Evolutionary conservation across 2,329 filamentous ascomycete species (phyloP).

Genomic region (Rhinocladiella mackenziei): DNA sequence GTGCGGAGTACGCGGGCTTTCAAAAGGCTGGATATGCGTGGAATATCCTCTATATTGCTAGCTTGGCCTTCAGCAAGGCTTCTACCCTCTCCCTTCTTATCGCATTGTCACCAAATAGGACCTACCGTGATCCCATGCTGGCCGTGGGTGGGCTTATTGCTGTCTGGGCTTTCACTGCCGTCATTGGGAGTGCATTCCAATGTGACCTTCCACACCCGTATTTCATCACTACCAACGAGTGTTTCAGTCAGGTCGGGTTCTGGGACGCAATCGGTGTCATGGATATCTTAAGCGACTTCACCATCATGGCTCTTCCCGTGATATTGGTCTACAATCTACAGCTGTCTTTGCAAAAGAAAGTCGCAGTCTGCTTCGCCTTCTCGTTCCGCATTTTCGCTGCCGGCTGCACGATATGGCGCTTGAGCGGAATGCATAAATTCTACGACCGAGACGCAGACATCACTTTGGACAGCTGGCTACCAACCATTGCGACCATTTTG

Average conservation of each 20-base stretch:
- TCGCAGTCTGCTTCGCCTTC: slow-evolving; percentile 23
- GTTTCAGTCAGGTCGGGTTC: slow-evolving; percentile 25
- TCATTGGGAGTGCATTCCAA: slow-evolving; percentile 27
- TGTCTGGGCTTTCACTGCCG: slow-evolving; percentile 21
- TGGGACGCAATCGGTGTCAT: slow-evolving; percentile 23
- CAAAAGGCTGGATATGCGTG: slow-evolving; percentile 27
- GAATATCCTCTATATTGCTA: slow-evolving; percentile 25
- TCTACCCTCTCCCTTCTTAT: slow-evolving; percentile 16
- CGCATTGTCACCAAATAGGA: slow-evolving; percentile 13
- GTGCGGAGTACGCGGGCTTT: slow-evolving; percentile 9
- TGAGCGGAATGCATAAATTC: slow-evolving; percentile 8
- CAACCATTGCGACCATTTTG: slow-evolving; percentile 15
- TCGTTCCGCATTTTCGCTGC: slow-evolving; percentile 12
- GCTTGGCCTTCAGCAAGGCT: slow-evolving; percentile 10
- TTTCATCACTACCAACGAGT: slow-evolving; percentile 18
- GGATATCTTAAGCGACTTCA: slow-evolving; percentile 27
- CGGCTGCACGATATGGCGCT: slow-evolving; percentile 15
- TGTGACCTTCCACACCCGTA: slow-evolving; percentile 22
- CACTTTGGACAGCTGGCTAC: slow-evolving; percentile 19
- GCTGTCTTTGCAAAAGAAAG: slow-evolving; percentile 22
- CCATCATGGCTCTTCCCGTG: slow-evolving; percentile 25
- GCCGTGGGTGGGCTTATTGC: slow-evolving; percentile 15
- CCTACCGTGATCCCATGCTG: slow-evolving; percentile 16
- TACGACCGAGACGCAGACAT: slow-evolving; percentile 14
- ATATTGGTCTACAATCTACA: slow-evolving; percentile 27